These are phyloP conservation scores for Curvularia spicifera DNA, from an alignment of 2,329 filamentous ascomycete species.

Conservation along the genomic window DNA sequence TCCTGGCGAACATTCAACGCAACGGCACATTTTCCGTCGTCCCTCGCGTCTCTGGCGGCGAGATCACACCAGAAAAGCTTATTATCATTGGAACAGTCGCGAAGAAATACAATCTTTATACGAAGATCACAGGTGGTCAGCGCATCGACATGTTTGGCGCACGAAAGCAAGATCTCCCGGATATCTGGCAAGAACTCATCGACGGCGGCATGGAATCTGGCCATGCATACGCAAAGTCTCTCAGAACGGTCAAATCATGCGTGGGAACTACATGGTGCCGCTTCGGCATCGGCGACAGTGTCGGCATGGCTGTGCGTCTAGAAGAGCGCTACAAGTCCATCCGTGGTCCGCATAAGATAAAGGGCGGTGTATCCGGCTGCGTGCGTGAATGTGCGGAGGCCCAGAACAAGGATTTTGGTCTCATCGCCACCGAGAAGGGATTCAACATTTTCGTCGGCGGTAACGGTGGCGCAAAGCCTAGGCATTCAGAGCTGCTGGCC, in stretches of 20 bases:
- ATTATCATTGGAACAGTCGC: constrained; percentile 84
- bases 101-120: constrained; percentile 83
- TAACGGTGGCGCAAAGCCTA: constrained; percentile 85
- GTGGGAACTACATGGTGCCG: constrained; percentile 92
- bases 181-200: constrained; percentile 81
- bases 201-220: constrained; percentile 89
- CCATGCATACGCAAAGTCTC: constrained; percentile 87
- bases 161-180: constrained; percentile 80
- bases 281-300: constrained; percentile 86
- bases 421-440: constrained; percentile 90
- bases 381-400: constrained; percentile 93
- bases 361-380: constrained; percentile 87
- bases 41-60: constrained; percentile 80
- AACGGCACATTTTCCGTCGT: constrained; percentile 92
- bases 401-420: constrained; percentile 90
- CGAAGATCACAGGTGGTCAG: constrained; percentile 91
- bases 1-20: constrained; percentile 86
- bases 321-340: constrained; percentile 94
- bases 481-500: constrained; percentile 80
- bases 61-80: constrained; percentile 86
- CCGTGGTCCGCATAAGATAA: constrained; percentile 87
- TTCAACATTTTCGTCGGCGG: constrained; percentile 93
- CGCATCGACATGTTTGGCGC: constrained; percentile 94
- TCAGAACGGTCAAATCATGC: constrained; percentile 89
- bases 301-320: constrained; percentile 85